Evolutionary conservation across 495 filamentous ascomycete genomes (phyloP), one percentile per base, ranked within the genome.

Genomic region (Haplographium delicatum): DNA sequence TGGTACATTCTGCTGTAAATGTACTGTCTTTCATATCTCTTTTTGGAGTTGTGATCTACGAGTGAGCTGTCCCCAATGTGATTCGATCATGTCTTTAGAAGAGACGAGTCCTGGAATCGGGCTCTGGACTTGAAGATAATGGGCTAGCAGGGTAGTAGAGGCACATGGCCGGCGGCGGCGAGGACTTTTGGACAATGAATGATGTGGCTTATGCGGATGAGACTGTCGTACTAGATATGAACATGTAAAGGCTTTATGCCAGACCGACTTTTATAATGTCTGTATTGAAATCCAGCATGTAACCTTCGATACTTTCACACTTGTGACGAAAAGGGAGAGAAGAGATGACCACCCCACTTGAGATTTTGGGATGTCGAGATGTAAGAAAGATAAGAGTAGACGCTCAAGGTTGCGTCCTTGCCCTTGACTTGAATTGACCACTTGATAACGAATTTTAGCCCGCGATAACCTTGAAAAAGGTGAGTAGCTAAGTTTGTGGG

Each of bases 141-240:
- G 59, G 57, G 30, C 68, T 66, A 31, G 53, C 11, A 0, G 71
- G 72, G 48, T 79, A 59, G 1, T 76, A 66, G 25, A 78, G 75
- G 76, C 27, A 79, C 63, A 39, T 80, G 76, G 34, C 76, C 76
- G 47, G 72, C 80, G 5, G 72, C 73, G 49, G 79, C 75, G 31
- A 81, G 52, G 26, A 80, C 66, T 20, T 59, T 56, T 24, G 75
- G 63, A 24, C 49, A 49, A 25, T 54, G 51, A 9, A 54, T 35
- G 15, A 54, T 54, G 35, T 47, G 42, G 30, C 46, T 52, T 9
- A 41, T 41, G 13, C 9, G 9, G 13, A 52, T 45, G 20, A 52
- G 50, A 24, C 1, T 25, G 25, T 46, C 15, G 16, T 28, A 38
- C 47, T 47, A n/a, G 44, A 9, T 16, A 43, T 8, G 28, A 7